Percentiles rank a stretch among this genome's conserved stretches.
Conservation (phyloP, 2,329 filamentous ascomycete species). For the Helotiales sp. region DNA sequence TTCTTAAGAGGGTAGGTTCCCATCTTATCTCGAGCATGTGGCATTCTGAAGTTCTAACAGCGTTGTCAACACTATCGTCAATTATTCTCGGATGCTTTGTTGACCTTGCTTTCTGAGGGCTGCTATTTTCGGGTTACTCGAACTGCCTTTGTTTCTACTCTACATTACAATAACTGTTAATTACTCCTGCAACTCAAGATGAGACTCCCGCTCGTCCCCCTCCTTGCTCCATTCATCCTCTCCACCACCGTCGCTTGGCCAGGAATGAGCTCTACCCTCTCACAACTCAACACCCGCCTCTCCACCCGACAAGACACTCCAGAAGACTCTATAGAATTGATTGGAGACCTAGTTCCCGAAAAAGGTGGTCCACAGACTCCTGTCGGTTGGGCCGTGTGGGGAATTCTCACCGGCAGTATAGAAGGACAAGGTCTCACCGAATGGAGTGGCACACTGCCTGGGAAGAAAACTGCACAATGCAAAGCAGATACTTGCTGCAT, state of each 20-base stretch:
- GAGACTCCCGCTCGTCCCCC: not conserved
- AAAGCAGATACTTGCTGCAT: conserved; percentile 26
- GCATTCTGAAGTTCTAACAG: not conserved
- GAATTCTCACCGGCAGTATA: conserved; percentile 23
- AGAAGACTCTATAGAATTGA: conserved; percentile 70
- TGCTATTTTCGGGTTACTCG: too few species aligned
- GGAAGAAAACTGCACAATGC: conserved; percentile 12
- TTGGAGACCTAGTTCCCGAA: conserved; percentile 64
- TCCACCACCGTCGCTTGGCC: not conserved
- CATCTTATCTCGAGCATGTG: not conserved
- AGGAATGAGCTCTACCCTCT: not conserved
- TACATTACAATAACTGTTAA: not conserved
- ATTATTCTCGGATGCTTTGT: not conserved
- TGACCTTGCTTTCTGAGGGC: not conserved
- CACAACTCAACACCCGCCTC: not conserved
- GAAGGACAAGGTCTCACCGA: conserved; percentile 10
- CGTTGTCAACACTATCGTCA: not conserved
- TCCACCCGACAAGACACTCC: not conserved
- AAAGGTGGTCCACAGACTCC: conserved; percentile 13
- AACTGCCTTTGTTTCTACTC: not conserved
- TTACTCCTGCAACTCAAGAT: not conserved
- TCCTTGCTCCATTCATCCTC: not conserved
- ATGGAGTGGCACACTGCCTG: conserved; percentile 6
- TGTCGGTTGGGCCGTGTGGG: conserved; percentile 15
- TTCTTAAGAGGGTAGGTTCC: not conserved